A percentile compares a stretch with the other conserved stretches of the same genome.
These are phyloP conservation scores for Mycena kentingensis DNA, from an alignment of 768 basidiomycete species.

Conservation along the genomic window DNA sequence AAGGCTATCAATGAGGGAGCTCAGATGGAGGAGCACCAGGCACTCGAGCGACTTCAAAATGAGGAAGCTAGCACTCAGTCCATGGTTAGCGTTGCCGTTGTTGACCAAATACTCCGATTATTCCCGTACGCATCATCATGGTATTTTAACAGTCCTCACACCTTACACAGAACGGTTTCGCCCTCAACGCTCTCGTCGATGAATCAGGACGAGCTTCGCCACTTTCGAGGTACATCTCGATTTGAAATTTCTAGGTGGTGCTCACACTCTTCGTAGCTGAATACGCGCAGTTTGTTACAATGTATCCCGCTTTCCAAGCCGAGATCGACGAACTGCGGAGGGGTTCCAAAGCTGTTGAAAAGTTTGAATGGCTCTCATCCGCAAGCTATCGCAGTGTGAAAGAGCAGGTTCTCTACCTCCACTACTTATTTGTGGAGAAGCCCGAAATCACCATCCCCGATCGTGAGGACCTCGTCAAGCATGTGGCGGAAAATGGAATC, in stretches of 20 bases:
- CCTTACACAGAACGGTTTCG: constrained; percentile 5
- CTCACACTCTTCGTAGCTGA: neutral
- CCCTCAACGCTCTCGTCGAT: constrained; percentile 12
- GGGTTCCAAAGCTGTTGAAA: neutral
- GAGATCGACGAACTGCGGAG: constrained; percentile 5
- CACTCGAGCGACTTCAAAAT: constrained; percentile 3
- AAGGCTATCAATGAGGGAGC: neutral
- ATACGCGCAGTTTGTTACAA: constrained; percentile 3
- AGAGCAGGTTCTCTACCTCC: constrained; percentile 18
- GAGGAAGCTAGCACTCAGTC: constrained; percentile 13
- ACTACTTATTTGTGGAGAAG: constrained; percentile 6
- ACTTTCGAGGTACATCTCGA: constrained; percentile 8
- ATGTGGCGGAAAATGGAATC: constrained; percentile 1
- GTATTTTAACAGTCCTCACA: neutral
- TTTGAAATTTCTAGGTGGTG: neutral
- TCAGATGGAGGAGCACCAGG: constrained; percentile 11
- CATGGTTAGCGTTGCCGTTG: constrained; percentile 27
- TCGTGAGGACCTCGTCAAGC: constrained; percentile 20
- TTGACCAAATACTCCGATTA: constrained; percentile 23
- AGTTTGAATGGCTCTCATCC: neutral
- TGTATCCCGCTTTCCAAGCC: constrained; percentile 10
- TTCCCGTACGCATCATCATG: constrained; percentile 8
- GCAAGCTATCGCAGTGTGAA: constrained; percentile 16
- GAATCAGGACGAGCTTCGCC: constrained; percentile 7
- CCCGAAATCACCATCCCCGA: constrained; percentile 12